phyloP scores from a whole-genome alignment of 352 stramenopile species.

The Phytopythium helicoides region DNA sequence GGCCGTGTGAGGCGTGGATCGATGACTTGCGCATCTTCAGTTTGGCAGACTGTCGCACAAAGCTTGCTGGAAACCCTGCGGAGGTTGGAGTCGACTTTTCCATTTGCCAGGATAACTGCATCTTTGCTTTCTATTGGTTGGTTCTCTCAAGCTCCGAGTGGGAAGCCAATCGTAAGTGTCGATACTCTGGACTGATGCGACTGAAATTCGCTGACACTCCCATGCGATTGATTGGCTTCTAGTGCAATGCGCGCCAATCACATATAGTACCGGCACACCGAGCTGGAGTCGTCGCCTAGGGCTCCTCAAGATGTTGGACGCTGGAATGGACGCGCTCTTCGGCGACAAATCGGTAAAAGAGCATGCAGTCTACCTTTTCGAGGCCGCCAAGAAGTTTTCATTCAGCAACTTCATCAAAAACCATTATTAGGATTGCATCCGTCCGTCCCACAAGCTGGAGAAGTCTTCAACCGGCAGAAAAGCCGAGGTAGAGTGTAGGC shows the following conservation, averaged over 20 bases:
- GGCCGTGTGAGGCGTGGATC: conserved; percentile 51
- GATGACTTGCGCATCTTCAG: conserved; percentile 33
- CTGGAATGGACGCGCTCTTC: conserved; percentile 1
- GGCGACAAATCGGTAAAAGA: not conserved
- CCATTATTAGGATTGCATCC: no score
- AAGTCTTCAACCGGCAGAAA: no score
- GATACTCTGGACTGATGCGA: not conserved
- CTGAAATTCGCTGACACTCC: no score
- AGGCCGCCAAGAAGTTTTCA: not conserved
- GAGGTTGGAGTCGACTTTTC: conserved; percentile 52
- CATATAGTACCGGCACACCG: conserved; percentile 10
- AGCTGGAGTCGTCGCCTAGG: conserved; percentile 1
- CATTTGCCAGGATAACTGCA: conserved; percentile 42
- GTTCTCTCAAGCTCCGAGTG: conserved; percentile 46
- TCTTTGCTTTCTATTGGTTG: conserved; percentile 63
- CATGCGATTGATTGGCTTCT: no score
- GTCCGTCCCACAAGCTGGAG: no score
- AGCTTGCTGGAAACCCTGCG: conserved; percentile 40
- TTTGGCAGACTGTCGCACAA: conserved; percentile 33
- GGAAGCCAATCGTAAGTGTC: conserved; percentile 50
- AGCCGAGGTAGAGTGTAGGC: no score
- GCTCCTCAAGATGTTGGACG: not conserved
- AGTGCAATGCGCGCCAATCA: conserved; percentile 37
- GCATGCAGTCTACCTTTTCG: not conserved
- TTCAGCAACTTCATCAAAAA: no score